phyloP scores from a whole-genome alignment of 129 eudicot species.

The Saposhnikovia divaricata region DNA sequence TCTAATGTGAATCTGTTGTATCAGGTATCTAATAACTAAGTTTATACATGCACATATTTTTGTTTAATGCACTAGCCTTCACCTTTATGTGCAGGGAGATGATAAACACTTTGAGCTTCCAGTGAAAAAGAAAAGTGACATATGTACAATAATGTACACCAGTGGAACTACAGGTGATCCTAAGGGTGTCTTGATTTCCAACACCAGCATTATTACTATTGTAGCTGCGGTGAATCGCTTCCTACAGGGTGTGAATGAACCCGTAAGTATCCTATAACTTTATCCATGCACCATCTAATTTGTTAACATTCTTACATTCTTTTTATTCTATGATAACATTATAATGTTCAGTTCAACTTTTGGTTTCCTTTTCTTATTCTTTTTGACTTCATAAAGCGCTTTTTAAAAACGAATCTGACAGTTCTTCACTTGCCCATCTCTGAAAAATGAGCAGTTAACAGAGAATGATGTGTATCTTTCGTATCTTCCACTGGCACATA shows the following conservation, averaged over 20 bases:
- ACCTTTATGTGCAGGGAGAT: constrained; percentile 48
- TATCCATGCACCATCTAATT: not conserved
- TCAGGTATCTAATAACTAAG: not conserved
- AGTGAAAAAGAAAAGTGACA: constrained; percentile 61
- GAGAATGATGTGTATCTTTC: constrained; percentile 73
- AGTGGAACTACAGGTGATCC: constrained; percentile 99
- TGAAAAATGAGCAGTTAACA: constrained; percentile 40
- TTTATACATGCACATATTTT: not conserved
- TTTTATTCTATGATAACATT: not conserved
- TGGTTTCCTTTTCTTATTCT: not conserved
- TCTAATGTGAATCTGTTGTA: not conserved
- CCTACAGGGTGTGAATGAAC: constrained; percentile 54
- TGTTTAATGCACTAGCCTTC: not conserved
- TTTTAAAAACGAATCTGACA: not conserved
- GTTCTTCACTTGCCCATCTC: constrained; percentile 4
- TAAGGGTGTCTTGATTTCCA: constrained; percentile 86
- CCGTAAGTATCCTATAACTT: constrained; percentile 37
- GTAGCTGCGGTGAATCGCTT: constrained; percentile 67
- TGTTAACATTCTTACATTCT: constrained; percentile 4
- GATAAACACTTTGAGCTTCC: constrained; percentile 60
- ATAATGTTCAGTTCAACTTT: not conserved
- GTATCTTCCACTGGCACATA: constrained; percentile 95
- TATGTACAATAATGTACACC: constrained; percentile 97
- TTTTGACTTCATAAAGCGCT: not conserved
- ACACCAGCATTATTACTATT: constrained; percentile 65